Evolutionary conservation across 257 asterid genomes (phyloP), one percentile per base, ranked within the genome.

Genomic region (Nicotiana otophora): DNA sequence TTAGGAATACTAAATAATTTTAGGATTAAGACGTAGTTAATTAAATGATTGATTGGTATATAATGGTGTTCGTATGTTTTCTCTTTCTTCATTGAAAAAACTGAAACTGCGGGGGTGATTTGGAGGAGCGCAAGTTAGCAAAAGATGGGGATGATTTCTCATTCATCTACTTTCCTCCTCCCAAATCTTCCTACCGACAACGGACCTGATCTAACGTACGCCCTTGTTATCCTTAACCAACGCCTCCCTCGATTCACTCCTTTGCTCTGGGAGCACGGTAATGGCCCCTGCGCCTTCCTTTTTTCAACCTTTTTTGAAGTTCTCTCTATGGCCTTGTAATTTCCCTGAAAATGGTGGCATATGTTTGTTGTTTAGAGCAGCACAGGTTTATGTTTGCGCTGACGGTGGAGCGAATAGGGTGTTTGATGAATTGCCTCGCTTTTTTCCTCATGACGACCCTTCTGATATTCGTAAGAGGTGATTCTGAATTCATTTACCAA

Each of bases 391-490:
- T 83, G 77, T 96, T 57, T 96, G 99, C 48, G 98, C 99, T 0
- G 99, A 94, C 82, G 99, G 98, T 81, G 99, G 97, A 36, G 98
- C 98, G 15, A 96, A 96, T 83, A 88, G 98, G 26, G 55, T 96
- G 91, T 92, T 83, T 83, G 99, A 96, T 86, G 98, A 93, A 63
- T 83, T 96, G 89, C 99, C 99, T 74, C 84, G 36, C 72, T 77
- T 93, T 11, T 93, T 93, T 74, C 97, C 98, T 8, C 82, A 83
- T 1, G 92, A 94, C 78, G 91, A 90, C 3, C 88, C 89, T 61
- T 83, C 66, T 20, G 86, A 86, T 85, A 84, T 94, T 81, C 99
- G 97, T 64, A 70, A 86, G 77, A 96, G 95, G 99, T 96, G 53
- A 19, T 70, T 81, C 19, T 19, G 0, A 28, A 30, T 12, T 36